Evolutionary conservation across 768 basidiomycete species (phyloP).

Genomic region (Boletus vermiculosoides): DNA sequence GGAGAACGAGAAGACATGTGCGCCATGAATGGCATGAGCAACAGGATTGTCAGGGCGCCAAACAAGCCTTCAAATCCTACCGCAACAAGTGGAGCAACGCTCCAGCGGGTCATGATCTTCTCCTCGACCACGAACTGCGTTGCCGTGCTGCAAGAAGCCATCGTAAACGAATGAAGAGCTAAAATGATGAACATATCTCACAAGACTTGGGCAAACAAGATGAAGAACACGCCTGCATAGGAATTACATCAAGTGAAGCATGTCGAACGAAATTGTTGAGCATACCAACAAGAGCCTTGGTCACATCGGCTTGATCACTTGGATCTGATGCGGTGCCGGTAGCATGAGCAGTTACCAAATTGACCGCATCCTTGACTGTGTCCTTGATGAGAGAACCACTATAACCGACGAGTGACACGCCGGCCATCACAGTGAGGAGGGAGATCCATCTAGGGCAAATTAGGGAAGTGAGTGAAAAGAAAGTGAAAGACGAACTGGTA

Average conservation of each 20-base stretch:
- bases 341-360: constrained; percentile 10
- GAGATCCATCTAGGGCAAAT: constrained; percentile 72
- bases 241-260: constrained; percentile 17
- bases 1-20: constrained; percentile 61
- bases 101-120: constrained; percentile 88
- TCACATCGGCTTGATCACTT: constrained; percentile 58
- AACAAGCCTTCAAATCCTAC: constrained; percentile 96
- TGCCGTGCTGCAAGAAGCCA: constrained; percentile 61
- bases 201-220: constrained; percentile 95
- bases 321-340: constrained; percentile 42
- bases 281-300: constrained; percentile 70
- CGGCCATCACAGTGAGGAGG: constrained; percentile 82
- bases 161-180: neutral
- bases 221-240: constrained; percentile 75
- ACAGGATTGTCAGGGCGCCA: constrained; percentile 74
- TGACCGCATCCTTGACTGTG: constrained; percentile 48
- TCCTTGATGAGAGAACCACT: constrained; percentile 88
- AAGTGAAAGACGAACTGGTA: constrained; percentile 65
- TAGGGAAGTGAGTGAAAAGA: constrained; percentile 2
- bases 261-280: constrained; percentile 9
- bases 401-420: constrained; percentile 82
- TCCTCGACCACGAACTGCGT: constrained; percentile 95
- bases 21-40: constrained; percentile 79
- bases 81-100: constrained; percentile 84
- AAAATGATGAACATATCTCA: constrained; percentile 38